Evolutionary conservation across 768 basidiomycete species (phyloP), one percentile per base, ranked within the genome.

Genomic region (Dendrothele bispora): DNA sequence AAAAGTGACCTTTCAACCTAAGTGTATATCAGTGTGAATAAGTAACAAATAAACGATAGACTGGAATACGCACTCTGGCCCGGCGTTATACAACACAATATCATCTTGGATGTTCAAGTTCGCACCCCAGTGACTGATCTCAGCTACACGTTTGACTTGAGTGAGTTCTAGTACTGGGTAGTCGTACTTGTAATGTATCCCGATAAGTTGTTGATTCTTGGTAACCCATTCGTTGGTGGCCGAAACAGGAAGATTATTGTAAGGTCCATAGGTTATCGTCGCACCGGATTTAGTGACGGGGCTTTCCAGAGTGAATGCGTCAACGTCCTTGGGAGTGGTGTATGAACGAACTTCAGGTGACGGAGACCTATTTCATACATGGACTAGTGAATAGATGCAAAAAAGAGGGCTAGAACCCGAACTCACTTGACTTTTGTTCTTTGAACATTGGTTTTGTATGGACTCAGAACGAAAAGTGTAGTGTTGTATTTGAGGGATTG

Each of bases 81-180:
- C 97, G 49, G 84, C 87, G 61, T 99, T 99, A 64, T 80, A 78
- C n/a, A 99, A 70, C 48, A 78, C 62, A 51, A 97, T 82, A 27
- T 89, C 80, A 67, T 99, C 94, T 64, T 98, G 83, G 25, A 95
- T 86, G 60, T 98, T 97, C 29, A 99, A 63, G 65, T 97, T 97
- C 34, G 84, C 82, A 27, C 95, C 95, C 97, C 95, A 98, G 62
- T 98, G 95, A 54, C 93, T 95, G 54, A 99, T 84, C 69, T 99
- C 95, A 2, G 86, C 92, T 0, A 77, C 59, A 40, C 97, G 84
- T 50, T 80, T 77, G 26, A 97, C 78, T 35, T 74, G 83, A 26
- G 72, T 75, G 43, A 98, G 71, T 54, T 91, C 83, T 20, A 94
- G 62, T 35, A 97, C 80, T 0, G 95, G 91, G 50, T 84, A 74